Percentiles rank a stretch among this genome's conserved stretches.
Conservation (phyloP, 768 basidiomycete genomes). For the Suillus alpinus region DNA sequence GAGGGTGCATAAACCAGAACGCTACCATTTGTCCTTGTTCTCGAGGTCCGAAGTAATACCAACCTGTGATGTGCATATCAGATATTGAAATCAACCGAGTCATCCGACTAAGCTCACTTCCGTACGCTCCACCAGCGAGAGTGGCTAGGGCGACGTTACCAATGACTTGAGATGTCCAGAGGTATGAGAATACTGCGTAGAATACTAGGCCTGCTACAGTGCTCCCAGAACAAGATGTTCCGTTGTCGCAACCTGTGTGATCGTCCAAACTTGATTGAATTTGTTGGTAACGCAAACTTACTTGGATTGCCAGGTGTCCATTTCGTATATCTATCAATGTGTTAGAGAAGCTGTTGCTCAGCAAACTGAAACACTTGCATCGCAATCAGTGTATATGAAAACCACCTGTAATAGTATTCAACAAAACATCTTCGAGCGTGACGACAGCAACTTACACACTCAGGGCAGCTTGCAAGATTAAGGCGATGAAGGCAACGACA, state of each 20-base stretch:
- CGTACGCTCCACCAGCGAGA: slow-evolving; percentile 76
- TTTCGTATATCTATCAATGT: slow-evolving; percentile 45
- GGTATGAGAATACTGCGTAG: slow-evolving; percentile 77
- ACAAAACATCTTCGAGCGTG: background rate
- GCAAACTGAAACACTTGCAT: slow-evolving; percentile 44
- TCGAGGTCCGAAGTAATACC: slow-evolving; percentile 85
- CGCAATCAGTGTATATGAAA: slow-evolving; percentile 72
- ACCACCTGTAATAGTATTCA: slow-evolving; percentile 52
- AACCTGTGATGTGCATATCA: slow-evolving; percentile 24
- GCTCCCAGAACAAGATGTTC: slow-evolving; percentile 60
- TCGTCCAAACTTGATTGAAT: background rate
- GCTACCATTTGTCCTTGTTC: slow-evolving; percentile 58
- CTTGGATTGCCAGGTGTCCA: slow-evolving; percentile 78
- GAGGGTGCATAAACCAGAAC: slow-evolving; percentile 5
- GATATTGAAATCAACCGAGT: background rate
- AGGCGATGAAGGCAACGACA: slow-evolving; percentile 66
- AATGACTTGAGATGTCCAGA: slow-evolving; percentile 84
- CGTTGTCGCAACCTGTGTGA: slow-evolving; percentile 46
- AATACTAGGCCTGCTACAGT: slow-evolving; percentile 80
- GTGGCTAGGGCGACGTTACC: slow-evolving; percentile 77
- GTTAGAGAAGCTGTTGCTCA: background rate
- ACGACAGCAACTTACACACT: slow-evolving; percentile 50
- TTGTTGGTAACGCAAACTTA: slow-evolving; percentile 28
- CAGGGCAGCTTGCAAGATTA: slow-evolving; percentile 69
- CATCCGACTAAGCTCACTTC: slow-evolving; percentile 32